Conservation (phyloP, 2,329 filamentous ascomycete species). For the Calonectria fujianensis region DNA sequence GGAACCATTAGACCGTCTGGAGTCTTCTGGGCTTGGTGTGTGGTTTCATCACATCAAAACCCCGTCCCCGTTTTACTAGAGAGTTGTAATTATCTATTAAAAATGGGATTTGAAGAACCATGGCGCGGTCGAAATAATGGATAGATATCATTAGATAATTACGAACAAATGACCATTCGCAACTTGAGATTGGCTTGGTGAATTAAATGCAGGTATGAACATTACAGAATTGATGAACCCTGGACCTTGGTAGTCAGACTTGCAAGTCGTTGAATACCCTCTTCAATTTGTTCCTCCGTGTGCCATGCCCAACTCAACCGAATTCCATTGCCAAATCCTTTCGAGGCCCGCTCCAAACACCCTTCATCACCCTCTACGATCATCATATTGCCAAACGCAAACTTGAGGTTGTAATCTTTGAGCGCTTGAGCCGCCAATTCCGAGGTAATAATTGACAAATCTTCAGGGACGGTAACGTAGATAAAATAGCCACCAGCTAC, state of each 20-base stretch:
- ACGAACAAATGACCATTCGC: no score
- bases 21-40: no score
- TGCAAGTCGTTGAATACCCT: slow-evolving; percentile 27
- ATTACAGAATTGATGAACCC: not conserved
- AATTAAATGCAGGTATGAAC: no score
- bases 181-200: no score
- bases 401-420: slow-evolving; percentile 20
- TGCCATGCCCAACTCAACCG: slow-evolving; percentile 34
- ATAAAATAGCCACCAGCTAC: slow-evolving; percentile 26
- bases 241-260: not conserved
- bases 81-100: not conserved
- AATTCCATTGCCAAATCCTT: slow-evolving; percentile 29
- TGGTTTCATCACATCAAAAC: no score
- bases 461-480: not conserved
- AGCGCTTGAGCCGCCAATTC: not conserved
- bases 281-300: slow-evolving; percentile 14
- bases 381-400: slow-evolving; percentile 33
- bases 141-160: not conserved
- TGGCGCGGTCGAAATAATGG: no score
- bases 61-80: not conserved
- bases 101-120: not conserved
- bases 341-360: not conserved
- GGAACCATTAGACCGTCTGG: no score
- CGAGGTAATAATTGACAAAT: not conserved
- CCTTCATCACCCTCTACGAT: slow-evolving; percentile 19